Base-by-base conservation (phyloP, 2,329 filamentous ascomycete species). In the Daldinia sp. region DNA sequence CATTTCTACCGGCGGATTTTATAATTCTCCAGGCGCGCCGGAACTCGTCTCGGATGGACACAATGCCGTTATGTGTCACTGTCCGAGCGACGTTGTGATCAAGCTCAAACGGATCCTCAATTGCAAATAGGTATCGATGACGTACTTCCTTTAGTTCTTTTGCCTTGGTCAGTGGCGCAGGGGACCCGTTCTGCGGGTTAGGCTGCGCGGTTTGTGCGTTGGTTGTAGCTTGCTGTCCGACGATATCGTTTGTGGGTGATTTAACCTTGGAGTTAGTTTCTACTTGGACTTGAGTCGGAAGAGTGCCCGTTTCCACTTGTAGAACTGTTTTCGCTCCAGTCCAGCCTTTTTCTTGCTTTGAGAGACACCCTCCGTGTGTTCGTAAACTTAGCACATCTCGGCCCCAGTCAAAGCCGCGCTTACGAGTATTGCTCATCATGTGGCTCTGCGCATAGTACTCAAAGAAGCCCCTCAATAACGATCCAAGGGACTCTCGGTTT, bases 81-180 rank as follows among this genome's bases (percentile, higher is more conserved):
- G 93, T 96, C 50, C 92, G 83, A 2, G 91, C 94, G 30, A 97
- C 90, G 70, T 97, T 97, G 77, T 97, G 93, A 37, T 93, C 89
- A 1, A 88, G 78, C 78, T 97, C 93, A 72, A 97, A 97, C 0
- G 94, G 94, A 74, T 97, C 94, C 74, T 97, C 94, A 63, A 97
- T 94, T 29, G 92, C 92, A 68, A 97, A 91, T 3, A 97, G 83
- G 75, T 93, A 96, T 10, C 93, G 87, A 72, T 93, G 87, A 1
- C 91, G 86, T 11, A 94, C 84, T 72, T 93, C 91, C 69, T 90
- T 91, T 51, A 85, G 72, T 29, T 84, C 81, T 10, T 4, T 72
- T 72, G 9, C 73, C 66, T 52, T 77, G 79, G 52, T 34, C 3
- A 45, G 50, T 13, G 62, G 32, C 21, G 23, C 23, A 6, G 32